phyloP scores from a whole-genome alignment of 2,329 filamentous ascomycete genomes.

The Apiospora pterosperma region DNA sequence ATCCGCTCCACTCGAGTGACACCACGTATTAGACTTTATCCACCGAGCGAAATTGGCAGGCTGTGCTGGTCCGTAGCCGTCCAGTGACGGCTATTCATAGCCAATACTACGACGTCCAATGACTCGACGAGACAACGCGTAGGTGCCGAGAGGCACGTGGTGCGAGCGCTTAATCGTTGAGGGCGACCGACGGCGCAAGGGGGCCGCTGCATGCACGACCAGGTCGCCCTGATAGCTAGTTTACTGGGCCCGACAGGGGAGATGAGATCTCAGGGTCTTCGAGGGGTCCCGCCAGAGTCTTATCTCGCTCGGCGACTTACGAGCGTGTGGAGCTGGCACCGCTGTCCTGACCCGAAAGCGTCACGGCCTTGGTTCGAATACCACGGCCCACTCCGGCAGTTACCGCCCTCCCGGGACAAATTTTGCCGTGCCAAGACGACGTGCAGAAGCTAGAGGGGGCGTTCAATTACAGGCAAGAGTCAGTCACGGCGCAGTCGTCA shows the following conservation, averaged over 20 bases:
- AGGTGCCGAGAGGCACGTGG: background rate
- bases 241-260: background rate
- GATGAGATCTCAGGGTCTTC: background rate
- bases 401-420: background rate
- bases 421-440: background rate
- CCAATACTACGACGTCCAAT: background rate
- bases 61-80: too few species aligned
- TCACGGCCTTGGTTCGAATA: background rate
- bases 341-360: background rate
- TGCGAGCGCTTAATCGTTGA: background rate
- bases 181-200: background rate
- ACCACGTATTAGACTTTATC: too few species aligned
- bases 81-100: too few species aligned
- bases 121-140: background rate
- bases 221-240: background rate
- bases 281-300: too few species aligned
- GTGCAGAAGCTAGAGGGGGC: background rate
- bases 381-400: background rate
- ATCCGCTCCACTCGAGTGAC: background rate
- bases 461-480: background rate
- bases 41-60: too few species aligned
- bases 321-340: background rate
- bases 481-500: background rate
- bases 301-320: too few species aligned
- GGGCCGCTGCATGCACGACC: too few species aligned